Conservation (phyloP, 345 rosid species). For the Microthlaspi erraticum region DNA sequence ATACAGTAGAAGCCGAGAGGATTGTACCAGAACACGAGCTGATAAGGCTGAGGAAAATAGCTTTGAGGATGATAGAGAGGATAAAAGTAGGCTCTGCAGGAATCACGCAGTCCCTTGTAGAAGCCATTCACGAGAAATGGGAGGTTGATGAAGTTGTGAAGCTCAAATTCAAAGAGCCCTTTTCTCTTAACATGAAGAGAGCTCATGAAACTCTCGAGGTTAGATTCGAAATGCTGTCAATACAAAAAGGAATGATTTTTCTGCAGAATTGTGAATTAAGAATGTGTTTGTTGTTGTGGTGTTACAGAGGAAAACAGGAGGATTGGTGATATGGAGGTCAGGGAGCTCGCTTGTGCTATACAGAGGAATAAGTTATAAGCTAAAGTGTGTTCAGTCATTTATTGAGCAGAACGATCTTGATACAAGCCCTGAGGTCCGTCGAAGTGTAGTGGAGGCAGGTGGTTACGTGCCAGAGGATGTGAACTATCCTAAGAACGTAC, state of each 20-base stretch:
- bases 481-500: constrained; percentile 53
- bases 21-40: constrained; percentile 74
- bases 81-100: constrained; percentile 79
- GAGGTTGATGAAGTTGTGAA: constrained; percentile 82
- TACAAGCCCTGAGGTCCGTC: constrained; percentile 24
- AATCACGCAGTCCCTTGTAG: constrained; percentile 72
- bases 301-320: constrained; percentile 85
- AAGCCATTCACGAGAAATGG: constrained; percentile 78
- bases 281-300: constrained; percentile 39
- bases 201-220: constrained; percentile 86
- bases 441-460: constrained; percentile 18
- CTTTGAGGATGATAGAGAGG: constrained; percentile 87
- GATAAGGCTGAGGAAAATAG: constrained; percentile 69
- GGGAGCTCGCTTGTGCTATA: constrained; percentile 88
- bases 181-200: constrained; percentile 79
- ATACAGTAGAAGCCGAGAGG: constrained; percentile 60
- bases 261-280: constrained; percentile 11
- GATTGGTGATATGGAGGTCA: constrained; percentile 93
- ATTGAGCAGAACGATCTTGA: constrained; percentile 50
- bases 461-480: constrained; percentile 48
- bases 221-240: constrained; percentile 28
- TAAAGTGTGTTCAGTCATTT: constrained; percentile 70
- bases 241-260: constrained; percentile 1
- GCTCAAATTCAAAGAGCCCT: constrained; percentile 76
- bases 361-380: constrained; percentile 80